Conservation (phyloP, 495 filamentous ascomycete genomes). For the Aeminium ludgeri region DNA sequence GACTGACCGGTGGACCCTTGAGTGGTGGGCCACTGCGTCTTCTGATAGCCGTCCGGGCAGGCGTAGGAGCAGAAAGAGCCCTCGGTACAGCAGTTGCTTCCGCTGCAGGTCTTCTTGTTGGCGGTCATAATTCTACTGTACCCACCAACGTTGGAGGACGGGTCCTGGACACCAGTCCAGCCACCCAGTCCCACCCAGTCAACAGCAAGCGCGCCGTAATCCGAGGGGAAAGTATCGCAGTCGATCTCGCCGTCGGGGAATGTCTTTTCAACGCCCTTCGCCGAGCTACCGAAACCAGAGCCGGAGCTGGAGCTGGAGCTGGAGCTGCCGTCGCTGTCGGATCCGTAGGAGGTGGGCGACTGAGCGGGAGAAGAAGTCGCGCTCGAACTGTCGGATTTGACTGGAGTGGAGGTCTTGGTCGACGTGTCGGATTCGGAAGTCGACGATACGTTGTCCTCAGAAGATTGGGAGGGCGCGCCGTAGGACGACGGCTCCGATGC, state of each 20-base stretch:
- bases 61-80: constrained; percentile 80
- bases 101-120: constrained; percentile 25
- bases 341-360: too few species aligned
- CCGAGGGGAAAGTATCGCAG: constrained; percentile 60
- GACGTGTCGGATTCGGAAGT: not conserved
- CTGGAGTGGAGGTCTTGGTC: too few species aligned
- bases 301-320: constrained; percentile 4
- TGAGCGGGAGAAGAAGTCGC: too few species aligned
- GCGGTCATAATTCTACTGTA: constrained; percentile 45
- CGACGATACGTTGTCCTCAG: too few species aligned
- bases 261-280: constrained; percentile 41
- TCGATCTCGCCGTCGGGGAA: constrained; percentile 65
- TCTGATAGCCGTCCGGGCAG: constrained; percentile 81
- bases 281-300: too few species aligned
- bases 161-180: constrained; percentile 67
- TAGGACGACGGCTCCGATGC: not conserved
- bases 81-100: constrained; percentile 35
- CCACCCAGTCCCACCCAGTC: constrained; percentile 51
- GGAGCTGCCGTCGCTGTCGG: not conserved
- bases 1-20: constrained; percentile 78
- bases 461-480: not conserved
- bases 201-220: constrained; percentile 63
- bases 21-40: constrained; percentile 71
- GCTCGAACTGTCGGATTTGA: too few species aligned
- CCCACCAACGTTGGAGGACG: constrained; percentile 25